These are phyloP conservation scores for Alternaria gaisen DNA, from an alignment of 2,329 filamentous ascomycete genomes.

Conservation along the genomic window DNA sequence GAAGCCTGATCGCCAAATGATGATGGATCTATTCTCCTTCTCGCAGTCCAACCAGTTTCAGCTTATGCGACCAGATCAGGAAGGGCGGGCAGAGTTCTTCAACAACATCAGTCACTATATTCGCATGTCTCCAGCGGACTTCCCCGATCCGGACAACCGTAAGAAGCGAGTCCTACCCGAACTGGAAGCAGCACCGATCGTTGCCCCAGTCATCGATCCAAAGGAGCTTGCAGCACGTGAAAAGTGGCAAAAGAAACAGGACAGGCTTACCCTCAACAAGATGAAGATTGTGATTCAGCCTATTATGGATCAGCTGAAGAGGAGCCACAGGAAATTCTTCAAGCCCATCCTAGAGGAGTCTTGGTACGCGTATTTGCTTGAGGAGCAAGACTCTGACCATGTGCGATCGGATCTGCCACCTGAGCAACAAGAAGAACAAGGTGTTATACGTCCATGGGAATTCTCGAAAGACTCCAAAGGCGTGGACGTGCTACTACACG, in stretches of 20 bases:
- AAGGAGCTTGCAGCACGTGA: slow-evolving; percentile 78
- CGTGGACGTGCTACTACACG: slow-evolving; percentile 77
- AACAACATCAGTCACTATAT: slow-evolving; percentile 76
- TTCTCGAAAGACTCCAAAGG: slow-evolving; percentile 82
- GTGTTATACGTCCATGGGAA: slow-evolving; percentile 75
- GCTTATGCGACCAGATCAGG: slow-evolving; percentile 71
- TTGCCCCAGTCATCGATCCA: slow-evolving; percentile 60
- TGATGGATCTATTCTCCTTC: slow-evolving; percentile 84
- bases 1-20: slow-evolving; percentile 66
- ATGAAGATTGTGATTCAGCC: slow-evolving; percentile 90
- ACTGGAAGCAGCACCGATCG: slow-evolving; percentile 75
- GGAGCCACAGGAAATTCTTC: slow-evolving; percentile 87
- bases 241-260: slow-evolving; percentile 80
- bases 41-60: slow-evolving; percentile 79
- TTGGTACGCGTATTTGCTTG: slow-evolving; percentile 81
- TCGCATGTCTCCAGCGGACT: slow-evolving; percentile 80
- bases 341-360: slow-evolving; percentile 75
- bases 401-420: slow-evolving; percentile 68
- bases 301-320: slow-evolving; percentile 96
- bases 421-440: slow-evolving; percentile 64
- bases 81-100: slow-evolving; percentile 83
- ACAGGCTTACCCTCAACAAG: slow-evolving; percentile 83
- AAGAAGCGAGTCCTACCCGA: slow-evolving; percentile 85
- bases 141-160: slow-evolving; percentile 84
- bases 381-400: slow-evolving; percentile 78